These are phyloP conservation scores for Trichaptum fuscoviolaceum DNA, from an alignment of 768 basidiomycete species.

Conservation along the genomic window DNA sequence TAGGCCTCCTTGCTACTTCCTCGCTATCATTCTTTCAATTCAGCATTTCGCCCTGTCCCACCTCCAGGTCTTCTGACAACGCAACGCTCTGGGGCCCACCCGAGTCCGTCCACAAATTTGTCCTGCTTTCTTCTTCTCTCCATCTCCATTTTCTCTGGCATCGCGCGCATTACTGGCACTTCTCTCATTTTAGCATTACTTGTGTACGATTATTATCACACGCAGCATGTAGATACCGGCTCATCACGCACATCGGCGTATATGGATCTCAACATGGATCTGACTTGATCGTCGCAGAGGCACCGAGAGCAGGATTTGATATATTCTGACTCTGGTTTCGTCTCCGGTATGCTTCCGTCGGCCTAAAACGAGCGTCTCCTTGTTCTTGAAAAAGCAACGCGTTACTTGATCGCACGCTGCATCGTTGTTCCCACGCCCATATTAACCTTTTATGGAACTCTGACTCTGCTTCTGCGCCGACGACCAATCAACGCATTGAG, in stretches of 20 bases:
- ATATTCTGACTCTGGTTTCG: background rate
- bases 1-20: background rate
- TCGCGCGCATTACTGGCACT: background rate
- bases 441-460: background rate
- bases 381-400: background rate
- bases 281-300: background rate
- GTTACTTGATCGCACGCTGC: background rate
- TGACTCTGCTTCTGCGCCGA: background rate
- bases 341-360: background rate
- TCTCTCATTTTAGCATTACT: slow-evolving; percentile 1
- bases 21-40: background rate
- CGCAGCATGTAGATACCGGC: background rate
- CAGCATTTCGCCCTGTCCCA: background rate
- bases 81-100: background rate
- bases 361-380: background rate
- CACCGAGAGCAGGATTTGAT: background rate
- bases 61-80: background rate
- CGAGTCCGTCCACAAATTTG: background rate
- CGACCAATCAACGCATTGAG: background rate
- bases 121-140: background rate
- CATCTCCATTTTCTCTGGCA: background rate
- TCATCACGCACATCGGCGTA: background rate
- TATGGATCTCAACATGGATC: background rate
- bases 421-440: background rate
- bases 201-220: slow-evolving; percentile 1